A percentile compares a stretch with the other conserved stretches of the same genome.
Conservation (phyloP, 1,284 basidiomycete species). For the Cutaneotrichosporon mucoides region DNA sequence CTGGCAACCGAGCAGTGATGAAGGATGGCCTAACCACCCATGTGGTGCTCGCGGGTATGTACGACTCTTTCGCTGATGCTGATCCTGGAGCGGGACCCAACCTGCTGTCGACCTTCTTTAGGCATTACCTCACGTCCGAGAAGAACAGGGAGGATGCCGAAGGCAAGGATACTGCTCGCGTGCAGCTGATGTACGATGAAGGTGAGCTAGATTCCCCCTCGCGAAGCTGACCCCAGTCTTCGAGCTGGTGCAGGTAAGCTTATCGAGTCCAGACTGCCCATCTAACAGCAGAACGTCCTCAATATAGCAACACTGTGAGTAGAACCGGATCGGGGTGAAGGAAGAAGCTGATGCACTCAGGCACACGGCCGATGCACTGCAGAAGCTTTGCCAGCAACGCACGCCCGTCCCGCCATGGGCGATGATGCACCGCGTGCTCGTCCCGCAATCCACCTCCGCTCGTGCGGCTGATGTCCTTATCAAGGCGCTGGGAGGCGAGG, state of each 20-base stretch:
- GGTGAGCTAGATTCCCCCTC: too few relatives aligned
- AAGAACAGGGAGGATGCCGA: slow-evolving; percentile 44
- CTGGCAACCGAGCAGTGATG: background rate
- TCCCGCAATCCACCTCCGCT: slow-evolving; percentile 63
- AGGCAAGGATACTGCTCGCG: slow-evolving; percentile 58
- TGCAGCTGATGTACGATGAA: slow-evolving; percentile 77
- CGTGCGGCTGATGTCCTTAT: slow-evolving; percentile 74
- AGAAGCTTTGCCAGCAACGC: slow-evolving; percentile 76
- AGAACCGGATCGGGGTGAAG: background rate
- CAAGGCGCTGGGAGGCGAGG: slow-evolving; percentile 76
- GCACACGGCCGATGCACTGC: slow-evolving; percentile 79
- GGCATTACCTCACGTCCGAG: slow-evolving; percentile 68
- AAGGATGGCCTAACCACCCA: slow-evolving; percentile 6
- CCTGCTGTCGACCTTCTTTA: slow-evolving; percentile 60
- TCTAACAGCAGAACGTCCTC: slow-evolving; percentile 56
- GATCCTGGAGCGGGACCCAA: background rate
- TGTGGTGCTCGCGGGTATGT: background rate
- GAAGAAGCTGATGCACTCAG: slow-evolving; percentile 33
- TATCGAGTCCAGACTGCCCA: too few relatives aligned
- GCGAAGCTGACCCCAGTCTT: slow-evolving; percentile 5
- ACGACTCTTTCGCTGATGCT: background rate
- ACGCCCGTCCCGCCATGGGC: slow-evolving; percentile 88
- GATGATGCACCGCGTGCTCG: slow-evolving; percentile 66
- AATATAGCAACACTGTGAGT: slow-evolving; percentile 54
- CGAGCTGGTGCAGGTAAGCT: slow-evolving; percentile 56